Evolutionary conservation across 2,329 filamentous ascomycete genomes (phyloP), one percentile per base, ranked within the genome.

Genomic region (Fusarium nurragi): DNA sequence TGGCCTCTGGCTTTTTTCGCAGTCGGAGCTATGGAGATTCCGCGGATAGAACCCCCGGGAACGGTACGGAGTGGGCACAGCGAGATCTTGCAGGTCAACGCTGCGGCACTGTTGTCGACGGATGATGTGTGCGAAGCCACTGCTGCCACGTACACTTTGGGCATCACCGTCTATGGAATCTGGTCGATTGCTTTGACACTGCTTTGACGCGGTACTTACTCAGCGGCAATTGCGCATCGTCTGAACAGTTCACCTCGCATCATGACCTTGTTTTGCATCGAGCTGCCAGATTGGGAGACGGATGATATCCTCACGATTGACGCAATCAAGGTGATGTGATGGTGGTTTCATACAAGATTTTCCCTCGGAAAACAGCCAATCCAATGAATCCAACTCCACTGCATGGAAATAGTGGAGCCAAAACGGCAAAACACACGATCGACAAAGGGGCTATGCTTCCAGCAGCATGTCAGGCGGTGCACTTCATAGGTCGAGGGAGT

Each of bases 381-480:
- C 32, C 32, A 16, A 46, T n/a, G 9, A 22, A 10, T 28, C 18
- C 36, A 12, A 13, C 26, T 51, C 41, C 26, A 34, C 19, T 34
- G 26, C 47, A 41, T 22, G 37, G 22, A 25, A 13, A 6, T 25
- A 22, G 37, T 32, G 37, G 47, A 36, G 37, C 10, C 6, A 8
- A 21, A n/a, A 18, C 19, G 11, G 32, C 12, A 41, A 38, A 30
- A 30, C 25, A 19, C 23, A 19, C 23, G 50, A 53, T 53, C 50
- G 43, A 48, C 50, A 53, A 53, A 53, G 50, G 50, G 50, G 50
- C 50, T 53, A 32, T 44, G 38, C 38, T n/a, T 28, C 18, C n/a
- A n/a, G 10, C 5, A 41, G 23, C n/a, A 43, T 52, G 48, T 52
- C 48, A 52, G 38, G 32, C 43, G 38, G 5, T 10, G 39, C 11